phyloP scores from a whole-genome alignment of 2,329 filamentous ascomycete genomes.

The Chalara sp. region DNA sequence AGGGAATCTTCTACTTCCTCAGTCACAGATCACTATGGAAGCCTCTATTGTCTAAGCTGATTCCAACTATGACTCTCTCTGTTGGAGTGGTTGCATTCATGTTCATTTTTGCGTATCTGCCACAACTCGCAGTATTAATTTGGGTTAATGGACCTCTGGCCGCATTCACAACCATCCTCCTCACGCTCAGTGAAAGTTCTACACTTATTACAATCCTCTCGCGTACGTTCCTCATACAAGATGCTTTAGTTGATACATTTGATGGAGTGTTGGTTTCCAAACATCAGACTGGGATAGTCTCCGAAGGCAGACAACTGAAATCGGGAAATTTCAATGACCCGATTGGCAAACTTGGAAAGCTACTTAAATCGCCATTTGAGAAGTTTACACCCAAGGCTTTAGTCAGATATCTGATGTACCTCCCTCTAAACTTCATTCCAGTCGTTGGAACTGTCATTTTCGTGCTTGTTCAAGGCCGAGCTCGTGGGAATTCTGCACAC shows the following conservation, averaged over 20 bases:
- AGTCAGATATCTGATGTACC: constrained; percentile 61
- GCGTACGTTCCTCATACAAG: constrained; percentile 70
- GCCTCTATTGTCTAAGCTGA: constrained; percentile 47
- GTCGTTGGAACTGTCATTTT: constrained; percentile 80
- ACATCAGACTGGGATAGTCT: constrained; percentile 54
- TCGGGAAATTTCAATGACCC: constrained; percentile 43
- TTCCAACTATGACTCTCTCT: constrained; percentile 62
- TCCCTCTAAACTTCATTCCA: constrained; percentile 90
- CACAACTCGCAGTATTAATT: constrained; percentile 75
- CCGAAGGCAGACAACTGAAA: constrained; percentile 68
- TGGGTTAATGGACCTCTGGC: constrained; percentile 81
- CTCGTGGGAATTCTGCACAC: constrained; percentile 35
- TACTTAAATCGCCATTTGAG: constrained; percentile 50
- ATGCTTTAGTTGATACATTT: constrained; percentile 82
- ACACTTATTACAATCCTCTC: constrained; percentile 50
- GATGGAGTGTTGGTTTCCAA: constrained; percentile 60
- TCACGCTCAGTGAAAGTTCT: constrained; percentile 58
- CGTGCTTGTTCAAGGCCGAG: constrained; percentile 63
- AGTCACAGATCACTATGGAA: constrained; percentile 51
- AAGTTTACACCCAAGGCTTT: constrained; percentile 55
- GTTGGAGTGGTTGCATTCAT: constrained; percentile 67
- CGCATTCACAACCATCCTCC: constrained; percentile 62
- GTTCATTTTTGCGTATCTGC: constrained; percentile 83
- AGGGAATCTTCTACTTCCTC: constrained; percentile 55
- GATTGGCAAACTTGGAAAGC: constrained; percentile 47